These are phyloP conservation scores for Stagonosporopsis chrysanthemi DNA, from an alignment of 2,329 filamentous ascomycete species.

Conservation along the genomic window DNA sequence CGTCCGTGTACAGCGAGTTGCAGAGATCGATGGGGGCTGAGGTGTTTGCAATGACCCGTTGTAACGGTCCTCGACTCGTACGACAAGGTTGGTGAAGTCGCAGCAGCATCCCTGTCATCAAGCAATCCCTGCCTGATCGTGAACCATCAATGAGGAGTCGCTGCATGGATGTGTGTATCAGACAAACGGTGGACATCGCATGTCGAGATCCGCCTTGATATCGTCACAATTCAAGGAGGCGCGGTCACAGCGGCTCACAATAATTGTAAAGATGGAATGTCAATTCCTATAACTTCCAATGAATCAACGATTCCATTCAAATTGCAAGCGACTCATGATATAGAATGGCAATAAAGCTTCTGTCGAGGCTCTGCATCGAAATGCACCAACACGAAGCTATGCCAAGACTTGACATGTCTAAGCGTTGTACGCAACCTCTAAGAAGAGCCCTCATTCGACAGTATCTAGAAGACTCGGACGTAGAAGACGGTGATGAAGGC, in stretches of 20 bases:
- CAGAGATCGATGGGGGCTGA: not conserved
- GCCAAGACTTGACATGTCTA: not conserved
- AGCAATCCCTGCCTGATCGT: conserved; percentile 17
- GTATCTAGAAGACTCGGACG: not conserved
- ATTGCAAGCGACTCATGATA: not conserved
- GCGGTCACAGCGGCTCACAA: not conserved
- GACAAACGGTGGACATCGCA: conserved; percentile 9
- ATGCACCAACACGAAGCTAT: not conserved
- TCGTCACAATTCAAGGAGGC: not conserved
- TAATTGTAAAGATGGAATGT: not conserved
- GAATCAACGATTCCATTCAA: not conserved
- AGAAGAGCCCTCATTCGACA: conserved; percentile 3
- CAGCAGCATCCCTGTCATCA: conserved; percentile 6
- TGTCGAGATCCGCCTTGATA: not conserved
- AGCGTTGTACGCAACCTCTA: not conserved
- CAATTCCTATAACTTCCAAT: not conserved
- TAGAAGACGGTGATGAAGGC: not conserved
- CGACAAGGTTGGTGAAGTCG: conserved; percentile 6
- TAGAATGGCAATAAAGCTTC: not conserved
- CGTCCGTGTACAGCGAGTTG: not conserved
- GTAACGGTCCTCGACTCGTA: not conserved
- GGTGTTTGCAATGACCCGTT: not conserved
- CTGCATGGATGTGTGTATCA: conserved; percentile 18
- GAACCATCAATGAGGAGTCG: conserved; percentile 7
- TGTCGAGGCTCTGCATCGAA: not conserved